phyloP scores from a whole-genome alignment of 2,329 filamentous ascomycete genomes.

The Aspergillus pseudoglaucus region DNA sequence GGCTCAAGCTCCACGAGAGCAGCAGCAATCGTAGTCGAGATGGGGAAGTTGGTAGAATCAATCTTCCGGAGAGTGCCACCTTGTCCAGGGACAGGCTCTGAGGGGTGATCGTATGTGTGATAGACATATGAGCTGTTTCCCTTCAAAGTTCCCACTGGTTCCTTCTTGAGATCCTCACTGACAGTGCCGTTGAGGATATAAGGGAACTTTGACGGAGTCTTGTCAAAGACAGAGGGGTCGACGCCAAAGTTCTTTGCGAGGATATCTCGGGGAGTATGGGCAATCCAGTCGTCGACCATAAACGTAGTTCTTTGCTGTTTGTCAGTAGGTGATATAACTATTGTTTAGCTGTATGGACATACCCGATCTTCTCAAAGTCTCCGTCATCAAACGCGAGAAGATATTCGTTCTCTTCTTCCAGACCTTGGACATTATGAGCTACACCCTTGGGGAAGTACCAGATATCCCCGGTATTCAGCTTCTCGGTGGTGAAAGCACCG shows the following conservation, averaged over 20 bases:
- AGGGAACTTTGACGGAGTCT: slow-evolving; percentile 51
- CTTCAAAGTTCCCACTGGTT: slow-evolving; percentile 44
- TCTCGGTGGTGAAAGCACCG: slow-evolving; percentile 48
- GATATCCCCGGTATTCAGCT: slow-evolving; percentile 56
- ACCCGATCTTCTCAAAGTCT: slow-evolving; percentile 59
- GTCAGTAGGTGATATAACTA: background rate
- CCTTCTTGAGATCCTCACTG: slow-evolving; percentile 37
- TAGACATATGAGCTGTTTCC: slow-evolving; percentile 60
- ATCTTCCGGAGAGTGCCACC: slow-evolving; percentile 60
- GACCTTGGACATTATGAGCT: slow-evolving; percentile 55
- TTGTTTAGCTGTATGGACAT: slow-evolving; percentile 15
- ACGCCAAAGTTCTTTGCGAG: slow-evolving; percentile 66
- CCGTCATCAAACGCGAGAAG: slow-evolving; percentile 61
- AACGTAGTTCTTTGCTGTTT: slow-evolving; percentile 53
- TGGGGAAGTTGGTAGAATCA: slow-evolving; percentile 61
- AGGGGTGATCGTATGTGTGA: slow-evolving; percentile 49
- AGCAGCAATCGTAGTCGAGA: slow-evolving; percentile 59
- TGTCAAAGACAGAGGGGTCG: slow-evolving; percentile 52
- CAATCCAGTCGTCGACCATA: slow-evolving; percentile 64
- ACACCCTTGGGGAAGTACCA: slow-evolving; percentile 65
- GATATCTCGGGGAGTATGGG: slow-evolving; percentile 57
- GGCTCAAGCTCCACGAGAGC: slow-evolving; percentile 60
- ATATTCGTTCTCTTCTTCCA: slow-evolving; percentile 62
- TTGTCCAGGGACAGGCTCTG: slow-evolving; percentile 53
- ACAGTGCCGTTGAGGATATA: slow-evolving; percentile 57